Evolutionary conservation across 164 flowering plant genomes (phyloP).

Genomic region (Vitis amurensis): DNA sequence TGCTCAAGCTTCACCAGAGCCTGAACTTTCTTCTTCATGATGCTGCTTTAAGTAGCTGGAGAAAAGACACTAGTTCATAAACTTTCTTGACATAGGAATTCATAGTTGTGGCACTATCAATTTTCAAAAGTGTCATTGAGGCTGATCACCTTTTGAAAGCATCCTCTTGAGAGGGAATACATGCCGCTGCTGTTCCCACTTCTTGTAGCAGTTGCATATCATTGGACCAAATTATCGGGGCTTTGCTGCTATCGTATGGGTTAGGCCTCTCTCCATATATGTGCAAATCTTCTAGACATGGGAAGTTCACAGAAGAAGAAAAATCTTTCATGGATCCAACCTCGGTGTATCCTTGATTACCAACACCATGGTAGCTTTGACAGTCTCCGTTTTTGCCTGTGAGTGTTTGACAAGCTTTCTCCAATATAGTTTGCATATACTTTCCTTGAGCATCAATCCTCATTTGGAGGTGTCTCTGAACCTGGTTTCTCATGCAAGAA

Average conservation of each 20-base stretch:
- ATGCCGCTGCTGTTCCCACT: slow-evolving; percentile 38
- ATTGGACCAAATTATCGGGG: slow-evolving; percentile 65
- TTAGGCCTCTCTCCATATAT: slow-evolving; percentile 64
- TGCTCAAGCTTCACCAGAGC: no score
- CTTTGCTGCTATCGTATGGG: slow-evolving; percentile 47
- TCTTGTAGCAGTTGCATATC: slow-evolving; percentile 61
- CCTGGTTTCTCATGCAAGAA: slow-evolving; percentile 36
- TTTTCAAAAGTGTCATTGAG: slow-evolving; percentile 18
- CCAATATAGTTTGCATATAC: slow-evolving; percentile 92
- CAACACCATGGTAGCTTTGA: slow-evolving; percentile 40
- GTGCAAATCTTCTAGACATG: slow-evolving; percentile 81
- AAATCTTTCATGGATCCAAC: slow-evolving; percentile 50
- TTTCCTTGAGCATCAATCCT: slow-evolving; percentile 98
- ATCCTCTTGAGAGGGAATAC: slow-evolving; percentile 46
- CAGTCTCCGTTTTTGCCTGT: slow-evolving; percentile 58
- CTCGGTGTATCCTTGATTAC: slow-evolving; percentile 32
- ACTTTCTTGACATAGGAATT: no score
- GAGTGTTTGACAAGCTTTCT: slow-evolving; percentile 95
- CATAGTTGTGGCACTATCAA: no score
- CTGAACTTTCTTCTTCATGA: no score
- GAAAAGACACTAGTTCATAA: no score
- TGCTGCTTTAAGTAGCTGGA: no score
- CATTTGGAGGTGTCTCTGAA: slow-evolving; percentile 88
- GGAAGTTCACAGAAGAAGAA: slow-evolving; percentile 51
- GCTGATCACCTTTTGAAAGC: slow-evolving; percentile 42